Conservation (phyloP, 768 basidiomycete species). For the Termitomyces sp. region DNA sequence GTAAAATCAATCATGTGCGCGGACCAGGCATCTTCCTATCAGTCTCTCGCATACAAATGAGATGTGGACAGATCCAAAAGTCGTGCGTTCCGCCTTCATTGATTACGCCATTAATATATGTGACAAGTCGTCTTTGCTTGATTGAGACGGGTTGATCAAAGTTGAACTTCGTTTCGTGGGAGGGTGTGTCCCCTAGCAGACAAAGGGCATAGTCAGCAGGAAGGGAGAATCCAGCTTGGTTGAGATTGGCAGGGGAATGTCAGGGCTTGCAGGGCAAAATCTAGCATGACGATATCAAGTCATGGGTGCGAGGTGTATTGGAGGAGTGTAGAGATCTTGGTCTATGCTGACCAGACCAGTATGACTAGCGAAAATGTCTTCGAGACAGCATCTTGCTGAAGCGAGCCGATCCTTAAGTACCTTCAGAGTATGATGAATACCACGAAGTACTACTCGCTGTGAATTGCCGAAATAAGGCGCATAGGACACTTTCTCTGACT, state of each 20-base stretch:
- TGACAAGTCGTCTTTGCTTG: not conserved
- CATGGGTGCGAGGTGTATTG: not conserved
- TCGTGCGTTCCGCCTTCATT: not conserved
- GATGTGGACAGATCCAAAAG: not conserved
- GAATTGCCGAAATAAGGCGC: not conserved
- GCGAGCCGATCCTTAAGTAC: not conserved
- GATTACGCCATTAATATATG: not conserved
- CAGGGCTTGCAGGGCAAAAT: constrained; percentile 16
- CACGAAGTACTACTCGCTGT: not conserved
- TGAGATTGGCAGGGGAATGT: not conserved
- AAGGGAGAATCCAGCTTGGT: not conserved
- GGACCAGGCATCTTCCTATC: not conserved
- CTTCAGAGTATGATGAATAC: not conserved
- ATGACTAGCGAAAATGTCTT: not conserved
- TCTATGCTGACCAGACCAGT: not conserved
- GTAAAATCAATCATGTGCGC: not conserved
- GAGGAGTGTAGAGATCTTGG: not conserved
- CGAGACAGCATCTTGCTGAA: not conserved
- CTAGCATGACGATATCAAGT: not conserved
- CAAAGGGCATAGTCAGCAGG: not conserved
- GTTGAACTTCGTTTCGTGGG: not conserved
- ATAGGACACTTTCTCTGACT: not conserved
- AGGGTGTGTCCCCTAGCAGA: not conserved
- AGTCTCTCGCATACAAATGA: not conserved
- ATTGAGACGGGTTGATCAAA: not conserved